Evolutionary conservation across 208 protist genomes (phyloP).

Genomic region (Trichomonas gallinae): DNA sequence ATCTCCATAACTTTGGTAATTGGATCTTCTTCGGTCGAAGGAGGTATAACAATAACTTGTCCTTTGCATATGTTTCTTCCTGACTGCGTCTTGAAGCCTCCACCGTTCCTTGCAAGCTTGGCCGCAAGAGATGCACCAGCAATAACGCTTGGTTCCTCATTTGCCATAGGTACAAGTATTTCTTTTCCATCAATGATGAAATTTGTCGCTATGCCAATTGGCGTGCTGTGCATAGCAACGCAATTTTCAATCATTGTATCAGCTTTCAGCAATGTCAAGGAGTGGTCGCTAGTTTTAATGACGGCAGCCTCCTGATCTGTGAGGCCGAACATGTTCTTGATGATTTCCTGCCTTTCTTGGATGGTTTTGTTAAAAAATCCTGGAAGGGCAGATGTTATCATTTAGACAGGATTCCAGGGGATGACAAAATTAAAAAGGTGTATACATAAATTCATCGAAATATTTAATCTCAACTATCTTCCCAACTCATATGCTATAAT

Average conservation of each 20-base stretch:
- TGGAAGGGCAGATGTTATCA: not conserved
- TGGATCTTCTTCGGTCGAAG: not conserved
- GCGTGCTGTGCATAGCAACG: not conserved
- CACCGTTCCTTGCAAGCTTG: not conserved
- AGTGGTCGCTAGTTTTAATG: not conserved
- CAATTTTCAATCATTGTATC: constrained; percentile 25
- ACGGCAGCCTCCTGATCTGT: not conserved
- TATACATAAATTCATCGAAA: no score
- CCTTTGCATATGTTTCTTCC: not conserved
- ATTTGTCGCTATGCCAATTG: not conserved
- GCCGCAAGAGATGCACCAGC: not conserved
- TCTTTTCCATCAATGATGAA: not conserved
- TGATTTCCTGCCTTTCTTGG: not conserved
- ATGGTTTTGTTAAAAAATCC: not conserved
- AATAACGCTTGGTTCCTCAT: constrained; percentile 14
- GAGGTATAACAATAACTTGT: not conserved
- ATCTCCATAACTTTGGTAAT: not conserved
- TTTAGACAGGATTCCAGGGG: not conserved
- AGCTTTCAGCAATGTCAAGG: not conserved
- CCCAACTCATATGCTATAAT: no score
- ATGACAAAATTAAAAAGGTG: no score
- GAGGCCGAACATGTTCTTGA: not conserved
- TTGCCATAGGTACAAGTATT: not conserved
- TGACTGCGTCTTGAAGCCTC: not conserved
- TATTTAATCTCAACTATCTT: no score